Conservation (phyloP, 2,329 filamentous ascomycete genomes). For the Fusarium oligoseptatum region DNA sequence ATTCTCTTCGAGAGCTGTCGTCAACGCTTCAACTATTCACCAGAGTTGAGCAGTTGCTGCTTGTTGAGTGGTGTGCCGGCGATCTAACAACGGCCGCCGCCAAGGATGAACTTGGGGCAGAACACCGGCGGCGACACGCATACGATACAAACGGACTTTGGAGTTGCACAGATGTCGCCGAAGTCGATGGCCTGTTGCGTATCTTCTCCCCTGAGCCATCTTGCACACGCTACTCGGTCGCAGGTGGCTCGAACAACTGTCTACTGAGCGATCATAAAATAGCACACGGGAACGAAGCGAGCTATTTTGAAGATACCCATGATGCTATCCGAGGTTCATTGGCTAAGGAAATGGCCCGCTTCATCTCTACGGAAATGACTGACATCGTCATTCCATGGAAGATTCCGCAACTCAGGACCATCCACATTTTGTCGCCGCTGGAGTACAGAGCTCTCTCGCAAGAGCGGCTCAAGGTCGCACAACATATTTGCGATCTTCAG, state of each 20-base stretch:
- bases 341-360: not conserved
- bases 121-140: not conserved
- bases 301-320: not conserved
- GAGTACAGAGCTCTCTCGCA: not conserved
- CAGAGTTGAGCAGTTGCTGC: not conserved
- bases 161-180: not conserved
- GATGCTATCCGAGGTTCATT: not conserved
- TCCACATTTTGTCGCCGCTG: not conserved
- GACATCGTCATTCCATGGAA: not conserved
- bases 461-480: not conserved
- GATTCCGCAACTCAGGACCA: not conserved
- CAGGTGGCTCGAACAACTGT: no score
- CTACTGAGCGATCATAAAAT: no score
- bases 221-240: no score
- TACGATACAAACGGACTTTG: not conserved
- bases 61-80: not conserved
- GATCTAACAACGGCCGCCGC: not conserved
- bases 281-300: no score
- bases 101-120: not conserved
- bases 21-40: not conserved
- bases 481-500: not conserved
- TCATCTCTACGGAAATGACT: not conserved
- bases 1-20: no score
- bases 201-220: no score
- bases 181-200: not conserved